Base-by-base conservation (phyloP, 1,139 yeast genomes). In the Taphrina confusa region DNA sequence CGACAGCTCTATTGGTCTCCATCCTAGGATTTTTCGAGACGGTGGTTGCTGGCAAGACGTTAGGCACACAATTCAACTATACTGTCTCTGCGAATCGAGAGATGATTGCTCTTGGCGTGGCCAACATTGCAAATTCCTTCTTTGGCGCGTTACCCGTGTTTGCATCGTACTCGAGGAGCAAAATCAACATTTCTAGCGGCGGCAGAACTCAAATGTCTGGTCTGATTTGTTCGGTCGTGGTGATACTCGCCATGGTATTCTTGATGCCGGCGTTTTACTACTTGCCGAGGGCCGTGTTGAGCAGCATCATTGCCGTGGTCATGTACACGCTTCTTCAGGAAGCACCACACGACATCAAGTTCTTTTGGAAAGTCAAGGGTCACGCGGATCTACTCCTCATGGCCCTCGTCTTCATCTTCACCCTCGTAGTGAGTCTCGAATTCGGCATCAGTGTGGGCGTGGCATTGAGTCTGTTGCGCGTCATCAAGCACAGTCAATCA, bases 81-180 rank as follows among this genome's bases (percentile, higher is more conserved):
- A 65, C 70, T 27, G 68, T 74, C 28, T 72, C 76, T 2, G 69
- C 78, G 27, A 76, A 76, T 65, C 72, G 96, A 83, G 63, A 84
- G 85, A 36, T 79, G 76, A 66, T 85, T 25, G 61, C 63, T 1
- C 75, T 92, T 50, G 98, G 98, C 0, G 74, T 81, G 20, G 82
- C 87, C 55, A 92, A 91, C 68, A 65, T 90, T 1, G 74, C 80
- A 2, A 84, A 85, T 1, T 80, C 89, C 1, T 64, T 82, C 20
- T 82, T 88, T 67, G 92, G 96, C 2, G 87, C 92, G 0, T 75
- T 92, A 12, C 97, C 98, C 0, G 83, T 96, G 0, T 91, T 91
- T 77, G 98, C 98, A 1, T 97, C 98, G 0, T 92, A 92, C 69
- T 97, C 97, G 1, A 80, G 98, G 70, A 85, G 95, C 36, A 91